Percentiles rank a stretch among this genome's conserved stretches.
These are phyloP conservation scores for Cystobasidium sp. DNA, from an alignment of 1,284 basidiomycete species.

Conservation along the genomic window DNA sequence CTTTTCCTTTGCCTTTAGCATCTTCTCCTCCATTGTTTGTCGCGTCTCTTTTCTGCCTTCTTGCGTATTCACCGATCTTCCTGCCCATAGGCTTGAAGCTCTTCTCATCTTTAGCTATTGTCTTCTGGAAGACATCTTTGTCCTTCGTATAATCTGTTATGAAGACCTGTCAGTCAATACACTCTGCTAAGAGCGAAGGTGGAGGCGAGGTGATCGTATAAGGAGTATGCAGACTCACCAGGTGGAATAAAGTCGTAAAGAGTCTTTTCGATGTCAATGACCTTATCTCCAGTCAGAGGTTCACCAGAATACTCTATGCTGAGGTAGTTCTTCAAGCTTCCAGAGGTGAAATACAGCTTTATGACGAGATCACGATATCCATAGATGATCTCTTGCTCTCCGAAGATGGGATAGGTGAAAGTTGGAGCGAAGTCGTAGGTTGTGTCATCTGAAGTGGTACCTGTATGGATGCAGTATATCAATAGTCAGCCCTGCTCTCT, in stretches of 20 bases:
- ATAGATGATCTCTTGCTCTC: slow-evolving; percentile 94
- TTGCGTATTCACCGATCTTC: slow-evolving; percentile 71
- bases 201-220: neutral
- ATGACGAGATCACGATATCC: slow-evolving; percentile 83
- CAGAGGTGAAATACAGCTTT: slow-evolving; percentile 81
- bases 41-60: slow-evolving; percentile 29
- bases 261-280: slow-evolving; percentile 84
- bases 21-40: slow-evolving; percentile 33
- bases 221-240: slow-evolving; percentile 59
- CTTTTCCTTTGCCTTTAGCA: slow-evolving; percentile 63
- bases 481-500: slow-evolving; percentile 42
- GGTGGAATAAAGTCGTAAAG: slow-evolving; percentile 78
- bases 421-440: slow-evolving; percentile 50
- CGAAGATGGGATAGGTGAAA: slow-evolving; percentile 69
- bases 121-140: slow-evolving; percentile 67
- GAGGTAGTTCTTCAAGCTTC: slow-evolving; percentile 77
- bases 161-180: neutral
- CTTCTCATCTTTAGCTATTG: slow-evolving; percentile 73
- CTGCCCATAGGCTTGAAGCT: slow-evolving; percentile 77
- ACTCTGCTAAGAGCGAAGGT: too few relatives aligned
- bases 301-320: slow-evolving; percentile 72
- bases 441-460: slow-evolving; percentile 3
- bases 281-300: slow-evolving; percentile 67
- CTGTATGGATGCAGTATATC: slow-evolving; percentile 21
- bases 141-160: slow-evolving; percentile 68